A percentile compares a stretch with the other conserved stretches of the same genome.
phyloP scores from a whole-genome alignment of 805 yeast species.

The Starmerella lactis-condensi region DNA sequence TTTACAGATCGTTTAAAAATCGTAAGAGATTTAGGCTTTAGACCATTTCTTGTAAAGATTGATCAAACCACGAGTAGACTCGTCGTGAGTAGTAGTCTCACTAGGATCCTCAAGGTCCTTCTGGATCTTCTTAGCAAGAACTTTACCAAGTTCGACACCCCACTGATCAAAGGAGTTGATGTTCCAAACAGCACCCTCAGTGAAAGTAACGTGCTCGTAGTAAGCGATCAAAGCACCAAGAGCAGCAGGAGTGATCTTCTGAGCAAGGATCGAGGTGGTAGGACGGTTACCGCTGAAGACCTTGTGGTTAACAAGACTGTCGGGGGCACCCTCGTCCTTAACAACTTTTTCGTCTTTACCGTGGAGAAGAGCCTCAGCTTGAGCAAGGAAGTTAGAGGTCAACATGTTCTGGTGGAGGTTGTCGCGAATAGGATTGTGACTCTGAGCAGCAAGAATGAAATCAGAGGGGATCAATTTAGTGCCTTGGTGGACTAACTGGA shows the following conservation, averaged over 20 bases:
- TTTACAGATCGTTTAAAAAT: too few species aligned
- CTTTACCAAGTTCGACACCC: conserved; percentile 99
- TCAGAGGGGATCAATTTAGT: conserved; percentile 94
- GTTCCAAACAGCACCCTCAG: conserved; percentile 99
- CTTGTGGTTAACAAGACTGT: conserved; percentile 82
- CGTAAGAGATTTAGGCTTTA: too few species aligned
- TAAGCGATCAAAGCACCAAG: conserved; percentile 92
- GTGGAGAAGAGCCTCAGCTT: conserved; percentile 91
- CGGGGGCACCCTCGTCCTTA: conserved; percentile 74
- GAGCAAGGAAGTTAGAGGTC: conserved; percentile 98
- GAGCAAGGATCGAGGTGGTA: conserved; percentile 89
- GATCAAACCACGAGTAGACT: conserved; percentile 79
- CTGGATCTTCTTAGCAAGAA: conserved; percentile 87
- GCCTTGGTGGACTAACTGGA: conserved; percentile 98
- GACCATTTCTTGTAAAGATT: conserved; percentile 87
- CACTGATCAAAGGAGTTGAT: conserved; percentile 98
- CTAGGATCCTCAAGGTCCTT: conserved; percentile 55
- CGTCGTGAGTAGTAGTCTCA: conserved; percentile 56
- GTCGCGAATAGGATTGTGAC: conserved; percentile 90
- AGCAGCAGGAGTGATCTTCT: conserved; percentile 89
- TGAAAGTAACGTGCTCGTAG: conserved; percentile 93
- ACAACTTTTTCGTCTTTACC: conserved; percentile 72
- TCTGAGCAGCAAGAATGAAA: conserved; percentile 89
- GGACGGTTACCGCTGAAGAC: conserved; percentile 97
- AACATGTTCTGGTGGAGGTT: conserved; percentile 94